Percentiles rank a stretch among this genome's conserved stretches.
phyloP scores from a whole-genome alignment of 192 early-diverging fungal species.

The Allomyces macrogynus region DNA sequence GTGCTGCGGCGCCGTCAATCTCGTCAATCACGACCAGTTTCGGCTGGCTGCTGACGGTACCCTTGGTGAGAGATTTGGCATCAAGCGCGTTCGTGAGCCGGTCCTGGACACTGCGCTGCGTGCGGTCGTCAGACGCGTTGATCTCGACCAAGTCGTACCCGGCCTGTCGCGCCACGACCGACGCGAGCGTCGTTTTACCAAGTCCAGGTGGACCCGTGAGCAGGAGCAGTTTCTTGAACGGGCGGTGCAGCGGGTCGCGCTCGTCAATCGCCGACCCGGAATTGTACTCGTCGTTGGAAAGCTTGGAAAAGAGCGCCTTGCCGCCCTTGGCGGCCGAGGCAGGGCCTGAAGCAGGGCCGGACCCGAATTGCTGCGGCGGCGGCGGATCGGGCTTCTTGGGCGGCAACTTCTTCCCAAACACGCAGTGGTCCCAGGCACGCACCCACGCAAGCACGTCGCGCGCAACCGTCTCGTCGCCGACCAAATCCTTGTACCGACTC shows the following conservation, averaged over 20 bases:
- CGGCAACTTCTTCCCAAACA: conserved; percentile 39
- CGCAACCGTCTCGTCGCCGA: conserved; percentile 81
- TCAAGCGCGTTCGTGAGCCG: conserved; percentile 41
- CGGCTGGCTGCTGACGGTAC: conserved; percentile 36
- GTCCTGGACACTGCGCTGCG: conserved; percentile 44
- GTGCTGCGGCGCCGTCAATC: conserved; percentile 69
- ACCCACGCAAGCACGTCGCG: conserved; percentile 82
- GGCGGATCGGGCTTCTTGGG: conserved; percentile 3
- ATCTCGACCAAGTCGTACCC: conserved; percentile 85
- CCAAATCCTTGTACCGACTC: conserved; percentile 54
- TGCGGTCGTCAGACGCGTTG: conserved; percentile 96
- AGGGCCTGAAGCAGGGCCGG: not conserved
- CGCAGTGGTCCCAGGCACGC: conserved; percentile 90
- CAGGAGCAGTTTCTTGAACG: conserved; percentile 31
- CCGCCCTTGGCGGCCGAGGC: not conserved
- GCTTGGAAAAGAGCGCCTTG: not conserved
- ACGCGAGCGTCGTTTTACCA: conserved; percentile 93
- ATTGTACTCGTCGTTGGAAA: not conserved
- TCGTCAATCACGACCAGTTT: conserved; percentile 83
- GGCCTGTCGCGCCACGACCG: conserved; percentile 69
- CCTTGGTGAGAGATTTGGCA: conserved; percentile 55
- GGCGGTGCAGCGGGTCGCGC: conserved; percentile 17
- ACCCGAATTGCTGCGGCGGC: not conserved
- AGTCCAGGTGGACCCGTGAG: conserved; percentile 81
- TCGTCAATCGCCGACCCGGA: not conserved